Base-by-base conservation (phyloP, 768 basidiomycete genomes). In the Auriscalpium orientale region DNA sequence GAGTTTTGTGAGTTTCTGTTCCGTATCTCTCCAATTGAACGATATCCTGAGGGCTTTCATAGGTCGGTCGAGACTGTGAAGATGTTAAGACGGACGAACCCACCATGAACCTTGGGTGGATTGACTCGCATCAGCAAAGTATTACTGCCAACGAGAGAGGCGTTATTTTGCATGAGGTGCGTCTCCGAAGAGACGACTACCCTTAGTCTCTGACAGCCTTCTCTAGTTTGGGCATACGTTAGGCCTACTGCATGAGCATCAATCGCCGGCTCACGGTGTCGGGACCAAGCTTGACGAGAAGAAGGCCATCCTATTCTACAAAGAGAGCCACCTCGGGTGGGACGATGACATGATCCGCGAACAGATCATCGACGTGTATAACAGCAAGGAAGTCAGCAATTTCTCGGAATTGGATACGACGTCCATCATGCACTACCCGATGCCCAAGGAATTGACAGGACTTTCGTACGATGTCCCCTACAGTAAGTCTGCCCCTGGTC, bases 301-400 rank as follows among this genome's bases (percentile, higher is more conserved):
- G 40, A 43, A 43, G 40, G 18, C 40, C 1, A 43, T 43, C 40
- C 13, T 43, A 8, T 43, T 43, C 40, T 43, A 43, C 40, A 43
- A 43, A 18, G 40, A 43, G 18, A 43, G 40, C 4, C 40, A 43
- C 6, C 40, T 43, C 18, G 40, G 40, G 15, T 43, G 40, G 40
- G 40, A 43, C 40, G 40, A 43, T 8, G 40, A 4, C 1, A 43
- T 43, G 40, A 43, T 43, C 5, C 40, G 40, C 40, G 40, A 38
- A 15, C 51, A 53, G 21, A 53, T 53, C 10, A 43, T 53, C 38
- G 51, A 53, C 38, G 37, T 53, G 36, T 53, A 53, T 21, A 44
- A n/a, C 28, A 22, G 15, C 37, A 20, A 43, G n/a, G 37, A 53
- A 18, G 40, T 53, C 18, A 43, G 51, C 51, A 53, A 53, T 21